phyloP scores from a whole-genome alignment of 495 filamentous ascomycete genomes.

The Beverwykella pulmonaria region DNA sequence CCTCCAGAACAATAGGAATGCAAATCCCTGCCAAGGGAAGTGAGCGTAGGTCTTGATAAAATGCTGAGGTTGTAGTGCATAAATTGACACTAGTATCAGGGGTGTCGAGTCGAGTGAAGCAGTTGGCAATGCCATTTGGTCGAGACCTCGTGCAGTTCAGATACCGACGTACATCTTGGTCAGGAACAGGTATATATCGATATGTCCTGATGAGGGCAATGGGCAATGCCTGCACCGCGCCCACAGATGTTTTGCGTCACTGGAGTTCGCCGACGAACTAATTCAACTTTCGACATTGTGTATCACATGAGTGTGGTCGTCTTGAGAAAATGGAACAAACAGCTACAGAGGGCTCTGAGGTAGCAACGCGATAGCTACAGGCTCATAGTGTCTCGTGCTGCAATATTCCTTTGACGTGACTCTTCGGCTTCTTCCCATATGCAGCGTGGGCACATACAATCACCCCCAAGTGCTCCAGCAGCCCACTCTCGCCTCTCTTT shows the following conservation, averaged over 20 bases:
- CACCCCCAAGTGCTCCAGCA: constrained; percentile 77
- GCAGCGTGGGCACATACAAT: constrained; percentile 82
- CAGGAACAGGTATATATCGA: neutral
- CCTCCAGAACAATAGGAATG: neutral
- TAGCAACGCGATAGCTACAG: neutral
- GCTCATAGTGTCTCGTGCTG: neutral
- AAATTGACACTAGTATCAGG: neutral
- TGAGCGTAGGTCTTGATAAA: neutral
- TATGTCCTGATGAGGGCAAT: neutral
- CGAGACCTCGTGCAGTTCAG: neutral
- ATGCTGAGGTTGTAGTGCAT: neutral
- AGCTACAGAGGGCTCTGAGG: neutral
- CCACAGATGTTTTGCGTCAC: neutral
- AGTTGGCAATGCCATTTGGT: neutral
- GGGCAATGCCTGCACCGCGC: neutral
- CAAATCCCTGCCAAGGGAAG: neutral
- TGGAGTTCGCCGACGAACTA: too few species aligned
- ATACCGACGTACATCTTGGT: neutral
- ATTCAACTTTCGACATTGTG: too few species aligned
- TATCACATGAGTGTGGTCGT: too few species aligned
- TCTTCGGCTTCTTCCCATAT: constrained; percentile 54
- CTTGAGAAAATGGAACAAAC: too few species aligned
- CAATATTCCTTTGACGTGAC: neutral
- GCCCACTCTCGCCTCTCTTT: constrained; percentile 87
- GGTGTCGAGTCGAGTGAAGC: neutral